phyloP scores from a whole-genome alignment of 768 basidiomycete genomes.

The Fomitopsis serialis region DNA sequence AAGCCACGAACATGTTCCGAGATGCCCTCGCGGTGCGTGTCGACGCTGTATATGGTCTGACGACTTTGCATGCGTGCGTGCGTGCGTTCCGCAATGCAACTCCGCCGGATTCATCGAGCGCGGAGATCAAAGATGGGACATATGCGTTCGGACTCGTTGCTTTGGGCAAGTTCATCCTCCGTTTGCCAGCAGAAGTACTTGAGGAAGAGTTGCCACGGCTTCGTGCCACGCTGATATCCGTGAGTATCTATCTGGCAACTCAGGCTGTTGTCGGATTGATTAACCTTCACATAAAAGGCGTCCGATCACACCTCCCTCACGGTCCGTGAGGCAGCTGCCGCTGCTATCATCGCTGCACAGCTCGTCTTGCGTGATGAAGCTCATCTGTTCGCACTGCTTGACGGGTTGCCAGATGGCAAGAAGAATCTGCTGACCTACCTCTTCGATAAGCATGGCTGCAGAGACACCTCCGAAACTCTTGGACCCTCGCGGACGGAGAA shows the following conservation, averaged over 20 bases:
- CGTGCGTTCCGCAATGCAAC: conserved; percentile 57
- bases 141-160: conserved; percentile 83
- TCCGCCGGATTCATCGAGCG: conserved; percentile 35
- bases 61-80: conserved; percentile 72
- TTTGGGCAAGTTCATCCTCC: conserved; percentile 76
- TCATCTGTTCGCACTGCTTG: conserved; percentile 74
- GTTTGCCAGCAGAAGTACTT: conserved; percentile 76
- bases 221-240: conserved; percentile 62
- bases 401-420: conserved; percentile 83
- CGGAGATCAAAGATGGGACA: conserved; percentile 54
- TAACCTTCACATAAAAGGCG: conserved; percentile 31
- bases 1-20: conserved; percentile 78
- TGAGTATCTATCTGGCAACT: conserved; percentile 26
- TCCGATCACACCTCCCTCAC: conserved; percentile 49
- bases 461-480: conserved; percentile 33
- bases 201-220: conserved; percentile 84
- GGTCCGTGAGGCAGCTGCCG: conserved; percentile 79
- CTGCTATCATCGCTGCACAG: conserved; percentile 79
- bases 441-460: conserved; percentile 81
- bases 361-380: conserved; percentile 79
- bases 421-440: conserved; percentile 86
- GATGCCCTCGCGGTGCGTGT: conserved; percentile 66
- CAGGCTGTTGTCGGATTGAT: neutral
- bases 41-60: conserved; percentile 82
- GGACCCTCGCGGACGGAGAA: conserved; percentile 55